A percentile compares a stretch with the other conserved stretches of the same genome.
phyloP scores from a whole-genome alignment of 75 land plant genomes.

The Selaginella moellendorffii region DNA sequence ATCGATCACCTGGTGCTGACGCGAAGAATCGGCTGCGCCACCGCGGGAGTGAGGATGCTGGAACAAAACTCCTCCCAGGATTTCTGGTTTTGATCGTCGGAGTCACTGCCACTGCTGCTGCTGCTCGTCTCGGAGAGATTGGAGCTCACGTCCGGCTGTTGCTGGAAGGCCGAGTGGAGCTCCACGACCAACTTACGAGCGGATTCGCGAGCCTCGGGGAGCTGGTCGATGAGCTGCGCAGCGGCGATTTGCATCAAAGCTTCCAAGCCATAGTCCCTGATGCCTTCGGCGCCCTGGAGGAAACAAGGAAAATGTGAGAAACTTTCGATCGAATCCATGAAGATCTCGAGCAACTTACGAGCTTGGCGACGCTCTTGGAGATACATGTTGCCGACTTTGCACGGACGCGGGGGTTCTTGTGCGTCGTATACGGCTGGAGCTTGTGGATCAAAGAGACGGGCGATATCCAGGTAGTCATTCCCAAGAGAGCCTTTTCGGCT shows the following conservation, averaged over 20 bases:
- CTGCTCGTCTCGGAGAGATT: background rate
- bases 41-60: background rate
- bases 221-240: constrained; percentile 71
- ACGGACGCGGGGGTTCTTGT: constrained; percentile 76
- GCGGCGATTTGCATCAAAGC: constrained; percentile 65
- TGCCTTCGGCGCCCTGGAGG: constrained; percentile 66
- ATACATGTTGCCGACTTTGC: constrained; percentile 85
- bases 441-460: constrained; percentile 47
- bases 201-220: constrained; percentile 94
- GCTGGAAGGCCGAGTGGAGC: constrained; percentile 39
- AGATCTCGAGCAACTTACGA: constrained; percentile 27
- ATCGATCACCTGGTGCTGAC: background rate
- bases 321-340: background rate
- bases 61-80: constrained; percentile 11
- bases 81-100: background rate
- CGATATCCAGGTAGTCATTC: constrained; percentile 51
- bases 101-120: background rate
- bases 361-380: constrained; percentile 52
- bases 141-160: constrained; percentile 11
- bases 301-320: background rate
- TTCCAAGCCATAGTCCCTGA: constrained; percentile 64
- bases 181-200: constrained; percentile 64
- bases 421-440: constrained; percentile 54
- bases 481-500: constrained; percentile 61
- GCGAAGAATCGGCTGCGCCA: constrained; percentile 14